phyloP scores from a whole-genome alignment of 2,329 filamentous ascomycete species.

The Helotiales sp. region DNA sequence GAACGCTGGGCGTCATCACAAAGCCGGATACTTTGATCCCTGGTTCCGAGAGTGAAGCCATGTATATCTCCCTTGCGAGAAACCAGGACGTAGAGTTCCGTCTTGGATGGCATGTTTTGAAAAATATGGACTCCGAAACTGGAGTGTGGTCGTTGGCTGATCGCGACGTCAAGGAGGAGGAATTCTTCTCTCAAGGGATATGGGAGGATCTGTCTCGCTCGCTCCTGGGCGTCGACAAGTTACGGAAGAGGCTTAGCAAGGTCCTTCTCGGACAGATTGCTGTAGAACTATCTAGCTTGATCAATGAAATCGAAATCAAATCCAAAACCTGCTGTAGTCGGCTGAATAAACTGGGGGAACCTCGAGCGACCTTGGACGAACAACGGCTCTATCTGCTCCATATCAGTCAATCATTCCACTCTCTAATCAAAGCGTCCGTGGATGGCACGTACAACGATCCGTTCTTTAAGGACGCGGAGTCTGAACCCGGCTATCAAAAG shows the following conservation, averaged over 20 bases:
- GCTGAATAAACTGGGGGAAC: conserved; percentile 55
- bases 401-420: conserved; percentile 52
- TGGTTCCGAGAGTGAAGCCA: conserved; percentile 48
- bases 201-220: conserved; percentile 47
- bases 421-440: conserved; percentile 51
- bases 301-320: conserved; percentile 49
- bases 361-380: conserved; percentile 51
- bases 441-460: conserved; percentile 56
- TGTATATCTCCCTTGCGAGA: conserved; percentile 49
- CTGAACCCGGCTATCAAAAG: conserved; percentile 44
- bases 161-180: conserved; percentile 48
- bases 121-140: conserved; percentile 51
- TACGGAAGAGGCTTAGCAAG: conserved; percentile 56
- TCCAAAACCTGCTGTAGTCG: conserved; percentile 44
- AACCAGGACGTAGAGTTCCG: conserved; percentile 54
- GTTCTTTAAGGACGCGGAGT: conserved; percentile 54
- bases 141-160: conserved; percentile 40
- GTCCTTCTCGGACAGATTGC: conserved; percentile 56
- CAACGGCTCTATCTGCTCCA: conserved; percentile 55
- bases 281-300: conserved; percentile 51
- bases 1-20: conserved; percentile 57
- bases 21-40: conserved; percentile 59
- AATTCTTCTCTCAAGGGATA: conserved; percentile 50
- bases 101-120: conserved; percentile 59
- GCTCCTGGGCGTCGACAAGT: conserved; percentile 52